phyloP scores from a whole-genome alignment of 176 grass and related monocot species.

The Panicum miliaceum region DNA sequence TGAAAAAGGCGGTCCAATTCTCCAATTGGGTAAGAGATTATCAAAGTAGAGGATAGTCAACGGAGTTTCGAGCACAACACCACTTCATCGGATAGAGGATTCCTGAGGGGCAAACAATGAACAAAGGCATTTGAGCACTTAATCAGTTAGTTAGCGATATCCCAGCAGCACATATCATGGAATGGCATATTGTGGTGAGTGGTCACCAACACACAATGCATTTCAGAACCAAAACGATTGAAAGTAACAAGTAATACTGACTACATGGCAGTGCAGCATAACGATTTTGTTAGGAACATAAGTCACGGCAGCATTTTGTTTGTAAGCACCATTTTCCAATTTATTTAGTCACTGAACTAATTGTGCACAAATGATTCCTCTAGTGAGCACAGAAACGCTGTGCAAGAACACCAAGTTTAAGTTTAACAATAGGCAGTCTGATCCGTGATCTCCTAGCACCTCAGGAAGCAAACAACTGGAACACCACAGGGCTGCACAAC shows the following conservation, averaged over 20 bases:
- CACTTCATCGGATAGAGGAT: constrained; percentile 33
- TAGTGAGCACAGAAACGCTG: not conserved
- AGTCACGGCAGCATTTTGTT: not conserved
- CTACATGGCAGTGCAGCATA: not conserved
- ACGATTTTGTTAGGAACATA: not conserved
- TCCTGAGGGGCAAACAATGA: constrained; percentile 25
- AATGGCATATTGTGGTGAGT: not conserved
- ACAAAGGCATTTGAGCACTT: constrained; percentile 21
- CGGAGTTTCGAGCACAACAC: not conserved
- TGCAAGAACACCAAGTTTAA: constrained; percentile 9
- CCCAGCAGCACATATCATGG: not conserved
- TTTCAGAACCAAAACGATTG: not conserved
- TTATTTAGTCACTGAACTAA: not conserved
- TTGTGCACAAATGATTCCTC: not conserved
- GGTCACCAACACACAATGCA: not conserved
- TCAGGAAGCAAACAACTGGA: constrained; percentile 9
- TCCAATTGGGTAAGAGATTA: constrained; percentile 23
- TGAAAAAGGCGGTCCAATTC: not conserved
- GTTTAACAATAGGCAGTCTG: not conserved
- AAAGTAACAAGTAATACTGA: not conserved
- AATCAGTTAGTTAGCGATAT: not conserved
- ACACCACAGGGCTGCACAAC: not conserved
- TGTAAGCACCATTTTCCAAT: not conserved
- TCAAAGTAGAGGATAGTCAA: constrained; percentile 24
- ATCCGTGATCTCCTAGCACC: not conserved